Base-by-base conservation (phyloP, 1,139 yeast genomes). In the Magnusiomyces fungicola region DNA sequence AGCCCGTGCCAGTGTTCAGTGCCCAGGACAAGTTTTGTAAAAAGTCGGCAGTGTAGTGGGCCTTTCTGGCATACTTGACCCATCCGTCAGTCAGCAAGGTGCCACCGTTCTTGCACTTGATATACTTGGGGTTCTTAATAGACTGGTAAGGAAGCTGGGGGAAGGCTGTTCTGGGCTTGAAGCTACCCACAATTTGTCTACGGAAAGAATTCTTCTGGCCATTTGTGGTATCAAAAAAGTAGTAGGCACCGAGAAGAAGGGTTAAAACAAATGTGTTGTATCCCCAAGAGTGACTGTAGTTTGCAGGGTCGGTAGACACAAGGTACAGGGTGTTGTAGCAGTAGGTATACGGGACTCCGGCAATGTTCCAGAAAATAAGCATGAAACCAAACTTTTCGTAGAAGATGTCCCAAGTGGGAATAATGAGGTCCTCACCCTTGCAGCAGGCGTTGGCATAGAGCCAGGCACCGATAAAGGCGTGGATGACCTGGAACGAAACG, bases 321-420 rank as follows among this genome's bases (percentile, higher is more conserved):
- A 92, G 69, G 72, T 71, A 92, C 59, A 92, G 74, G 10, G 96
- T 86, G 68, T 95, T 84, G 67, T 89, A 96, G 69, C 96, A 88
- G 73, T 92, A 92, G 46, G 97, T 92, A 79, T 82, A 92, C 48
- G 98, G 98, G 39, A 92, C 98, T 61, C 98, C 98, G 36, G 97
- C 96, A 68, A 92, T 88, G 72, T 92, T 92, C 98, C 98, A 92
- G 75, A 92, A 92, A 60, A 90, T 80, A 58, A 92, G 79, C 97
- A 92, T 89, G 73, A 94, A 92, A 12, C 98, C 98, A 61, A 92
- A 92, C 70, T 94, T 92, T 68, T 92, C 98, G 68, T 92, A 92
- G 44, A 96, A 97, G 97, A 92, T 90, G 68, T 92, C 98, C 98
- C 98, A 92, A 19, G 96, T 84, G 56, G 97, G 96, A 53, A 90